Percentiles rank a stretch among this genome's conserved stretches.
Evolutionary conservation across 768 basidiomycete species (phyloP).

Genomic region (Naganishia friedmannii): DNA sequence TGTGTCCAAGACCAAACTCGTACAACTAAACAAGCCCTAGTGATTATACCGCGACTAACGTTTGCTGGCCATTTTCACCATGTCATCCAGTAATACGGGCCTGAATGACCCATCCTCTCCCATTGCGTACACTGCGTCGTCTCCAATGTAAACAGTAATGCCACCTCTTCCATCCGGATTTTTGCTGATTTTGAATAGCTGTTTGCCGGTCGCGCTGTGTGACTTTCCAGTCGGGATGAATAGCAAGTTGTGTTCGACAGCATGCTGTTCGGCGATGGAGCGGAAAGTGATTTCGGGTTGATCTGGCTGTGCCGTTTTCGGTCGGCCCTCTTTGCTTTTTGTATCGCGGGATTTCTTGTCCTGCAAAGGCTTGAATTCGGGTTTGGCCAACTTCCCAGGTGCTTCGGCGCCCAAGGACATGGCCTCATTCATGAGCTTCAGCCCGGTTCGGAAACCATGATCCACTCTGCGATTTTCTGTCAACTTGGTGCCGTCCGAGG

Average conservation of each 20-base stretch:
- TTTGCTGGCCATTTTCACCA: constrained; percentile 60
- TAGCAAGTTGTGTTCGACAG: constrained; percentile 77
- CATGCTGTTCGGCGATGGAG: constrained; percentile 85
- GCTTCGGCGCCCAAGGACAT: constrained; percentile 80
- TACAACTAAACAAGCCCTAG: not conserved
- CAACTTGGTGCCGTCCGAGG: constrained; percentile 20
- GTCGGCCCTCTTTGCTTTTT: constrained; percentile 53
- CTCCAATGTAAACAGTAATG: constrained; percentile 78
- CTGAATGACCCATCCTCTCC: constrained; percentile 58
- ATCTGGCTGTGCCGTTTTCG: constrained; percentile 24
- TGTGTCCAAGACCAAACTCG: not conserved
- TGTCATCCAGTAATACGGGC: constrained; percentile 81
- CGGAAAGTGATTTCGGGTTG: constrained; percentile 78
- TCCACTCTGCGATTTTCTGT: constrained; percentile 63
- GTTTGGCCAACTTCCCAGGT: constrained; percentile 57
- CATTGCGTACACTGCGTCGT: constrained; percentile 89
- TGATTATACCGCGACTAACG: not conserved
- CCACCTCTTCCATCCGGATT: constrained; percentile 81
- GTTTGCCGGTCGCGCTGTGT: constrained; percentile 82
- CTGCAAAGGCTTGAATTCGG: constrained; percentile 57
- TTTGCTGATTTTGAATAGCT: constrained; percentile 75
- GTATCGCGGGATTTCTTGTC: constrained; percentile 45
- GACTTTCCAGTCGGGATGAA: constrained; percentile 83
- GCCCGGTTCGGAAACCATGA: constrained; percentile 77
- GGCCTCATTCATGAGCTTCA: constrained; percentile 92